These are phyloP conservation scores for Eruca vesicaria DNA, from an alignment of 441 rosid genomes.

Conservation along the genomic window DNA sequence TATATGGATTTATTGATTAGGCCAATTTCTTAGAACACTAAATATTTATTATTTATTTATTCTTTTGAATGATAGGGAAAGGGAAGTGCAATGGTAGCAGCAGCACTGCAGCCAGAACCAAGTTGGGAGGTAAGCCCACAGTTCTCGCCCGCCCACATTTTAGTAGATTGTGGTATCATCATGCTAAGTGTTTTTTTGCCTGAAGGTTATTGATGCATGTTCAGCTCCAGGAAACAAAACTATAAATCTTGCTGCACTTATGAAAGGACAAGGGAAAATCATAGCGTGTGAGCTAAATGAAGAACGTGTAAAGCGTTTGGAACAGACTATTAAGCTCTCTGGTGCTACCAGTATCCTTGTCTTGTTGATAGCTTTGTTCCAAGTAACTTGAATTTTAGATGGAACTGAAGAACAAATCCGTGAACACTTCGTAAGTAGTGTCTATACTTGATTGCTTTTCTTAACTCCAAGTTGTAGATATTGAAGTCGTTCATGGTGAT, in stretches of 20 bases:
- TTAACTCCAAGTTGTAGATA: conserved; percentile 54
- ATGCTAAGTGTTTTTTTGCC: conserved; percentile 15
- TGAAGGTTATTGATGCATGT: conserved; percentile 95
- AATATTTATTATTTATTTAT: no score
- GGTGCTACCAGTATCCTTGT: conserved; percentile 83
- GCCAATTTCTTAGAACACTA: no score
- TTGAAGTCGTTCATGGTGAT: conserved; percentile 65
- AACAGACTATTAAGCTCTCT: conserved; percentile 71
- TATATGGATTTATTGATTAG: no score
- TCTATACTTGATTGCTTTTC: conserved; percentile 27
- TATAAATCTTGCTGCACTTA: conserved; percentile 87
- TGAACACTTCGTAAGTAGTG: not conserved
- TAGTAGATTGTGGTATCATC: conserved; percentile 1
- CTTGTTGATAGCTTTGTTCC: not conserved
- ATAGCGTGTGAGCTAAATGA: conserved; percentile 80
- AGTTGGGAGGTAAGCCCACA: conserved; percentile 70
- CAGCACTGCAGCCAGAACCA: conserved; percentile 70
- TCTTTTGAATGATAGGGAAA: conserved; percentile 56
- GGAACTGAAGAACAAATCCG: not conserved
- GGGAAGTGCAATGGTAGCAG: conserved; percentile 95
- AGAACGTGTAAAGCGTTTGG: conserved; percentile 65
- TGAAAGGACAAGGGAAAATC: conserved; percentile 77
- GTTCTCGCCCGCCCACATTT: not conserved
- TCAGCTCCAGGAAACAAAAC: conserved; percentile 99
- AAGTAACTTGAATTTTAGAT: not conserved